Base-by-base conservation (phyloP, 441 rosid species). In the Melastoma candidum region DNA sequence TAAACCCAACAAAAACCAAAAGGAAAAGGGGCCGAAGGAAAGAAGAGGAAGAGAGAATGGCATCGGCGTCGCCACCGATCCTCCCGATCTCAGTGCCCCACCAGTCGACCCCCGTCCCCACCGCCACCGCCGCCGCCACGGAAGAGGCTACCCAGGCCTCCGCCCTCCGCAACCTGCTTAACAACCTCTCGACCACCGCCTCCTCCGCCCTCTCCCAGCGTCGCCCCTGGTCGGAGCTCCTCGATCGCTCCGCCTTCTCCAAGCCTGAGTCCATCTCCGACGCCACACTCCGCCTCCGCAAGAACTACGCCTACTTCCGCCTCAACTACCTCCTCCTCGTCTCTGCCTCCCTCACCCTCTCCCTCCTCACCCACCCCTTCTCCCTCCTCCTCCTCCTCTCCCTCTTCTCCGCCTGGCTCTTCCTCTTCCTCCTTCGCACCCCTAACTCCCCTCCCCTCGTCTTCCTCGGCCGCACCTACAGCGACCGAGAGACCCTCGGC, bases 401-500 rank as follows among this genome's bases (percentile, higher is more conserved):
- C 14, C 56, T 52, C 56, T 22, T 52, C 22, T 26, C 46, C 44
- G 25, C 56, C n/a, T 44, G 44, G 25, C 46, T 39, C 11, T 39
- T 55, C 49, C 17, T 55, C 56, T 48, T 44, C 49, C 48, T 44
- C 41, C 49, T 55, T 7, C 29, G 36, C 54, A 39, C 54, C 32
- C 1, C 54, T 44, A 44, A 52, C 44, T 8, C 55, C 6, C 55
- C 55, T 29, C 55, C 3, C 36, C 3, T 32, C 55, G 45, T 52
- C 55, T 44, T 52, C 55, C 41, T 52, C 55, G 55, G 55, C 43
- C 55, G 55, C 44, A 52, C 43, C 55, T 52, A 12, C 55, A 11
- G 11, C 55, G 55, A 52, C 55, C 55, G 55, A 24, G 55, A 52
- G 55, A 52, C 55, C 45, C 55, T 52, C 8, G 68, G 68, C 17